A percentile compares a stretch with the other conserved stretches of the same genome.
Conservation (phyloP, 75 land plant genomes). For the Cupressus sempervirens region DNA sequence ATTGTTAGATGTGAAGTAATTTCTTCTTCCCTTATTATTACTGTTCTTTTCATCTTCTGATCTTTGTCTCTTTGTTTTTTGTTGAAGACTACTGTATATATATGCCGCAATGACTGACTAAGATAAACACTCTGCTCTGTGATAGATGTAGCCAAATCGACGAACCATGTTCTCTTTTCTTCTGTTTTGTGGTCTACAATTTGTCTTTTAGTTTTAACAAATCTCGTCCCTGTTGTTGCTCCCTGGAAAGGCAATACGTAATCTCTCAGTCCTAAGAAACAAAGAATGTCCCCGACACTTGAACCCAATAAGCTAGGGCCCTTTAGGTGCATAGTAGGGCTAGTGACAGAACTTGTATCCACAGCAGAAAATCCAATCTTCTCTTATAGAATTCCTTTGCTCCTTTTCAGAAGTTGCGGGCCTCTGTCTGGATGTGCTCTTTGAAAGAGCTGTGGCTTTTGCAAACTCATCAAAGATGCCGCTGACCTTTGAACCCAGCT, state of each 20-base stretch:
- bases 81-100: no score
- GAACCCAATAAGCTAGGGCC: slow-evolving; percentile 58
- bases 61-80: no score
- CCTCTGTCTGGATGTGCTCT: slow-evolving; percentile 85
- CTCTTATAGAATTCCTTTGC: slow-evolving; percentile 36
- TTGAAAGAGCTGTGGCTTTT: slow-evolving; percentile 64
- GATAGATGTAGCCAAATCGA: no score
- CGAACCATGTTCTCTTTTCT: no score
- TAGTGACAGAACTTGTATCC: slow-evolving; percentile 6
- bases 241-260: slow-evolving; percentile 32
- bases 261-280: slow-evolving; percentile 1
- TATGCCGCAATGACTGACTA: no score
- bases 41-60: no score
- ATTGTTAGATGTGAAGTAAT: no score
- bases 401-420: slow-evolving; percentile 76
- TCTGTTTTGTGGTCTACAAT: no score
- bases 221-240: slow-evolving; percentile 46
- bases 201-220: no score
- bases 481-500: slow-evolving; percentile 20
- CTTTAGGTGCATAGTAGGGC: slow-evolving; percentile 6
- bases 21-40: no score
- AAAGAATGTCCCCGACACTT: slow-evolving; percentile 58
- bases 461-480: slow-evolving; percentile 58
- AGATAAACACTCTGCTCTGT: no score
- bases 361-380: slow-evolving; percentile 58